Evolutionary conservation across 140 eudicot genomes (phyloP), one percentile per base, ranked within the genome.

Genomic region (Eryngium alpinum): DNA sequence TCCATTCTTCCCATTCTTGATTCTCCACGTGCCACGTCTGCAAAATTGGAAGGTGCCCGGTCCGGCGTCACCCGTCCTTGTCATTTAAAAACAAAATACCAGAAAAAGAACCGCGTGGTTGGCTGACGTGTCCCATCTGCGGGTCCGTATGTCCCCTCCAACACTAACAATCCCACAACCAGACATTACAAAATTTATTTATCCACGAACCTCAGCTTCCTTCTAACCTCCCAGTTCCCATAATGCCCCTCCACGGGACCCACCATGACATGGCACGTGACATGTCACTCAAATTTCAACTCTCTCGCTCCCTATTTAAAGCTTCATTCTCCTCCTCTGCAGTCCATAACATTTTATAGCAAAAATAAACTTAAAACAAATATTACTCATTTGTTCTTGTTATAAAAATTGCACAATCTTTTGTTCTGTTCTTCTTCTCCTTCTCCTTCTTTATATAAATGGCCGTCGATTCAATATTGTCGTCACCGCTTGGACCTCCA

Each of bases 81-180:
- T 86, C 89, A 44, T 22, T 65, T 65, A 33, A 78, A 78, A 80
- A 80, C 89, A 83, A 6, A 10, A 25, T 59, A 86, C 80, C 84
- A 75, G 84, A 83, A 83, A 22, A 75, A 80, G 80, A 33, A 86
- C 73, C 80, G 72, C 70, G 80, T 80, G 79, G 81, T 86, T 25
- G 81, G 79, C 83, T 71, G 88, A 85, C 85, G 85, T 74, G 78
- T 74, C 7, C 6, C 38, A 25, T 15, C 0, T 2, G 34, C 1
- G 78, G 62, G 0, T 32, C 78, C 78, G 27, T 60, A 6, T 74
- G 78, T 74, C 60, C 43, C 78, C 29, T n/a, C 17, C 14, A 11
- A 24, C 3, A 27, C 62, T 25, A 25, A 74, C 78, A 74, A 5
- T 19, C 13, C 21, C 60, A 49, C 59, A 10, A 74, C 78, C 44